These are phyloP conservation scores for Urochloa ruziziensis DNA, from an alignment of 176 grass and related monocot species.

Conservation along the genomic window DNA sequence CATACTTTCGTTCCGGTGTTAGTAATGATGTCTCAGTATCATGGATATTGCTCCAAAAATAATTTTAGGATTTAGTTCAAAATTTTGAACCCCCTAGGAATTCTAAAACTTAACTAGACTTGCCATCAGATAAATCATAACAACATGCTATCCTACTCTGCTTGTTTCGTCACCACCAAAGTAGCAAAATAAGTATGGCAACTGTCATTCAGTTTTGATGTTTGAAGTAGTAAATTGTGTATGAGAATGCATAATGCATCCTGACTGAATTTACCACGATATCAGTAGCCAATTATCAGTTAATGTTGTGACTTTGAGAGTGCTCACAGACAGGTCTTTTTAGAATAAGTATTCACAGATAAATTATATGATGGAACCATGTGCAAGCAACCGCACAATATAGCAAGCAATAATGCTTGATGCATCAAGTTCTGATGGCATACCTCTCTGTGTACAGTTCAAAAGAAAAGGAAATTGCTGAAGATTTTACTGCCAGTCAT, in stretches of 20 bases:
- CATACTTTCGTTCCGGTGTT: neutral
- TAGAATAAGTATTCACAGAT: neutral
- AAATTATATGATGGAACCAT: neutral
- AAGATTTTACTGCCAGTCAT: conserved; percentile 1
- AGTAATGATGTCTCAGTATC: neutral
- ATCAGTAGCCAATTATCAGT: neutral
- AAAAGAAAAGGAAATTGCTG: neutral
- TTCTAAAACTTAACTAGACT: neutral
- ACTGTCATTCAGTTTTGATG: neutral
- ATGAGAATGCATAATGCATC: neutral
- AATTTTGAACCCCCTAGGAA: too few relatives aligned
- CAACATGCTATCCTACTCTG: neutral
- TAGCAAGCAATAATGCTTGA: too few relatives aligned
- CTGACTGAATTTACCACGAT: neutral
- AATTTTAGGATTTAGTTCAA: too few relatives aligned
- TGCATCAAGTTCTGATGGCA: neutral
- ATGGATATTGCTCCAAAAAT: too few relatives aligned
- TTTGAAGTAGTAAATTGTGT: neutral
- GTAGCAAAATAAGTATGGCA: too few relatives aligned
- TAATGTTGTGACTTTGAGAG: neutral
- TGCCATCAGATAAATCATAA: neutral
- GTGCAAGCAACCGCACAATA: neutral
- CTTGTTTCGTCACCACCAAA: neutral
- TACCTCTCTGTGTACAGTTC: neutral
- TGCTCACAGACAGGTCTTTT: neutral